A percentile compares a stretch with the other conserved stretches of the same genome.
These are phyloP conservation scores for Umbelopsis isabellina DNA, from an alignment of 192 early-diverging fungal genomes.

Conservation along the genomic window DNA sequence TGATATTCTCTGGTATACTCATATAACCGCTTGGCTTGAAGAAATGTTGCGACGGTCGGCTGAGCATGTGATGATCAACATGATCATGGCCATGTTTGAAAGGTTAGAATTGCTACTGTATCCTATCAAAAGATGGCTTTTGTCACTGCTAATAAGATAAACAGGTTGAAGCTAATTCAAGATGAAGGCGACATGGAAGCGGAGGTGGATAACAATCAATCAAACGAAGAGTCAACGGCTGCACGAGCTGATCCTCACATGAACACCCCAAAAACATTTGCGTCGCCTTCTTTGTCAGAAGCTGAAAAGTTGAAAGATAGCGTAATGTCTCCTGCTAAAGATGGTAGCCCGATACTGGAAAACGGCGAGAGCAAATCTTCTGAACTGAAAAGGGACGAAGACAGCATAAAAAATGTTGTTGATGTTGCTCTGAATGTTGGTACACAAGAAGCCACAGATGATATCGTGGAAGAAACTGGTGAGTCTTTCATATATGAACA, in stretches of 20 bases:
- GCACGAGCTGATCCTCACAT: conserved; percentile 29
- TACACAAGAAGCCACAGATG: conserved; percentile 1
- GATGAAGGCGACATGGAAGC: conserved; percentile 28
- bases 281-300: conserved; percentile 22
- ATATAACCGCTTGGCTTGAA: conserved; percentile 25
- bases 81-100: conserved; percentile 78
- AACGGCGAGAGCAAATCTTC: not conserved
- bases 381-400: not conserved
- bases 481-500: not conserved
- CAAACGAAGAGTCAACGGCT: not conserved
- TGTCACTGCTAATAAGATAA: not conserved
- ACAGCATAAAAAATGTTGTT: not conserved
- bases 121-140: not conserved
- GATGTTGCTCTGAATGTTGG: conserved; percentile 5
- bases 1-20: not conserved
- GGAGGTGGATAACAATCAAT: conserved; percentile 21
- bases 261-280: conserved; percentile 31
- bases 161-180: conserved; percentile 37
- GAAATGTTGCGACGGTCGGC: conserved; percentile 78
- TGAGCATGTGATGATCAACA: conserved; percentile 76
- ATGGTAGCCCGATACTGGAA: not conserved
- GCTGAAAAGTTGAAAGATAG: not conserved
- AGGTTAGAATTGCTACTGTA: conserved; percentile 44
- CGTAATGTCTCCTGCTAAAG: not conserved
- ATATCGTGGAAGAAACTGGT: conserved; percentile 4